Conservation (phyloP, 768 basidiomycete genomes). For the Trichaptum fuscoviolaceum region DNA sequence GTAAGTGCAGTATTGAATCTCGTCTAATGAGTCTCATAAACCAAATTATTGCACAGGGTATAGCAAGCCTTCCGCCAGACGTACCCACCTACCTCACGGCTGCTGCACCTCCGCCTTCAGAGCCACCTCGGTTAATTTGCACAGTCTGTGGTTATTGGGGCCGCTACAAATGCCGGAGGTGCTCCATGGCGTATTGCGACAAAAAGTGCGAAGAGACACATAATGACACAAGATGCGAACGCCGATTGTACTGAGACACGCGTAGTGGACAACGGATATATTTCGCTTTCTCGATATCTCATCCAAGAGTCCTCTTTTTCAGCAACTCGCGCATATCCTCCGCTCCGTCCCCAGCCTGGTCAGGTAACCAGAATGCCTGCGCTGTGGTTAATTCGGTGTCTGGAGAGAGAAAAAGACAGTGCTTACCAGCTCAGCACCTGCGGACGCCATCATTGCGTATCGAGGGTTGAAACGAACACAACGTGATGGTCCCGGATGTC, state of each 20-base stretch:
- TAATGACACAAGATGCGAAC: conserved; percentile 76
- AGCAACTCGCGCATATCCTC: conserved; percentile 67
- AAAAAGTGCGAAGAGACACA: conserved; percentile 69
- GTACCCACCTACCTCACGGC: conserved; percentile 72
- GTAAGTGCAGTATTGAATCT: conserved; percentile 39
- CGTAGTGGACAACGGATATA: background rate
- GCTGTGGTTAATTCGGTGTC: conserved; percentile 7
- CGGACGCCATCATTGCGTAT: conserved; percentile 80
- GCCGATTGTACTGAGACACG: conserved; percentile 40
- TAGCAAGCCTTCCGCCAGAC: conserved; percentile 45
- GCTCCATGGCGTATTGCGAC: conserved; percentile 74
- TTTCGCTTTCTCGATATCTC: background rate
- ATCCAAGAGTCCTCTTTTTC: conserved; percentile 38
- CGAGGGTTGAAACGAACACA: conserved; percentile 91
- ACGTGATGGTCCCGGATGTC: conserved; percentile 78
- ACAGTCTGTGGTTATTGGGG: conserved; percentile 88
- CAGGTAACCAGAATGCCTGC: conserved; percentile 50
- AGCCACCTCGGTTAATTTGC: conserved; percentile 70
- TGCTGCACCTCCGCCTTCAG: conserved; percentile 47
- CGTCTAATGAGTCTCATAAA: background rate
- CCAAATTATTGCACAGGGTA: conserved; percentile 37
- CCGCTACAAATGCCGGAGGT: conserved; percentile 70
- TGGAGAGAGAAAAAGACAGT: conserved; percentile 9
- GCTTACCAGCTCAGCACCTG: conserved; percentile 77
- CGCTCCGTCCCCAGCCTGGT: conserved; percentile 60